A percentile compares a stretch with the other conserved stretches of the same genome.
Evolutionary conservation across 2,329 filamentous ascomycete species (phyloP).

Genomic region (Botrytis paeoniae): DNA sequence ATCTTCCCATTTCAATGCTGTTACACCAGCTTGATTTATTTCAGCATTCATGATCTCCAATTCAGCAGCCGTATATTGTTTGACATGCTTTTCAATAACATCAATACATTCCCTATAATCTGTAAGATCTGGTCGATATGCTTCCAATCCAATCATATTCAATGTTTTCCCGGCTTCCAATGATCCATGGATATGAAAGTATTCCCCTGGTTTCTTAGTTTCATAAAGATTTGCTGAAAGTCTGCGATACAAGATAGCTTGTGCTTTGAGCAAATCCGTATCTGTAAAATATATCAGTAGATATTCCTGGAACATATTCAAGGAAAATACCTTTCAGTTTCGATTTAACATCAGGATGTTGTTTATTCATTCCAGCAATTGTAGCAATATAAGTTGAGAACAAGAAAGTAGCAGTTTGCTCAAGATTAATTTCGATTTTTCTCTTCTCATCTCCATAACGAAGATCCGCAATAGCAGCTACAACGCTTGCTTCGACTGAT

Average conservation of each 20-base stretch:
- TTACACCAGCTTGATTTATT: constrained; percentile 57
- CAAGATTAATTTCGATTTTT: constrained; percentile 51
- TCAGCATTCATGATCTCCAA: constrained; percentile 57
- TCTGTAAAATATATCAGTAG: constrained; percentile 45
- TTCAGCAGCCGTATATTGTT: constrained; percentile 51
- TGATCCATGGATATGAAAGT: constrained; percentile 74
- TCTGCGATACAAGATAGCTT: constrained; percentile 68
- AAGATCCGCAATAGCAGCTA: constrained; percentile 57
- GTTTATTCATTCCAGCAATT: constrained; percentile 51
- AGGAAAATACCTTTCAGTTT: constrained; percentile 41
- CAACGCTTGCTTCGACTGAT: constrained; percentile 47
- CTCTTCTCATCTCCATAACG: constrained; percentile 45
- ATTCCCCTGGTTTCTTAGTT: constrained; percentile 63
- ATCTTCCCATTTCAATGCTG: constrained; percentile 56
- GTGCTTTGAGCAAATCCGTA: constrained; percentile 67
- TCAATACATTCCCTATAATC: constrained; percentile 58
- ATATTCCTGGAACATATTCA: not conserved
- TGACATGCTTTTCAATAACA: constrained; percentile 58
- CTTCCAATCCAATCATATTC: constrained; percentile 65
- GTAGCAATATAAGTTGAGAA: constrained; percentile 58
- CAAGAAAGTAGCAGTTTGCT: constrained; percentile 52
- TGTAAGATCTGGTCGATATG: constrained; percentile 57
- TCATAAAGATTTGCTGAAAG: constrained; percentile 71
- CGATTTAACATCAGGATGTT: constrained; percentile 46
- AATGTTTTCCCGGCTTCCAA: constrained; percentile 68